Evolutionary conservation across 805 yeast species (phyloP), one percentile per base, ranked within the genome.

Genomic region (Ogataea neopini): DNA sequence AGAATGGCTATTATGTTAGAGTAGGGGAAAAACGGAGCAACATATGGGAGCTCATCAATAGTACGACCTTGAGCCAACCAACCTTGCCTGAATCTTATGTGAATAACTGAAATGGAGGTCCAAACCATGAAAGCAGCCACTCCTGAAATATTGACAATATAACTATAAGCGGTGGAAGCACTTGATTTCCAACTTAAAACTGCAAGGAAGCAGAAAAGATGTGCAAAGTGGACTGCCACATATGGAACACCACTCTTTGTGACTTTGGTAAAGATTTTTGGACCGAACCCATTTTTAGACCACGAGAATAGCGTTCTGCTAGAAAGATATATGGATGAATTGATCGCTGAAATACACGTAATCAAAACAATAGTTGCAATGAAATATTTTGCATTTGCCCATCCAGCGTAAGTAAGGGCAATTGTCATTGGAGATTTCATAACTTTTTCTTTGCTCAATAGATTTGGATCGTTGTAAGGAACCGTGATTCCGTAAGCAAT

Each of bases 41-140:
- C 38, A 33, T 47, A 57, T 14, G 44, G 58, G 35, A 53, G 68
- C 57, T n/a, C 47, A 1, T 35, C 35, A 15, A 52, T 20, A 13
- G 42, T 18, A 36, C 51, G 43, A 19, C 59, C 59, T 40, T 54
- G 55, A 2, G 48, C 22, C 11, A 49, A 17, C 45, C 45, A 47
- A 6, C 57, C 62, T 32, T 37, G 29, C 38, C 58, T 71, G 61
- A 82, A 80, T 32, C 84, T 64, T 14, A 81, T 44, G 55, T 82
- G 86, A 35, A 74, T 69, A 38, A 74, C 67, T 29, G 78, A 72
- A 14, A 81, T 76, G 10, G 74, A 62, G 6, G 81, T 83, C 86
- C 86, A 81, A 3, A 80, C 85, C 36, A 82, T 70, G 49, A 82
- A 81, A 4, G 81, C 82, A 4, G 83, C 78, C 26, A 82, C 84